Base-by-base conservation (phyloP, 345 rosid species). In the Garcia nutans region DNA sequence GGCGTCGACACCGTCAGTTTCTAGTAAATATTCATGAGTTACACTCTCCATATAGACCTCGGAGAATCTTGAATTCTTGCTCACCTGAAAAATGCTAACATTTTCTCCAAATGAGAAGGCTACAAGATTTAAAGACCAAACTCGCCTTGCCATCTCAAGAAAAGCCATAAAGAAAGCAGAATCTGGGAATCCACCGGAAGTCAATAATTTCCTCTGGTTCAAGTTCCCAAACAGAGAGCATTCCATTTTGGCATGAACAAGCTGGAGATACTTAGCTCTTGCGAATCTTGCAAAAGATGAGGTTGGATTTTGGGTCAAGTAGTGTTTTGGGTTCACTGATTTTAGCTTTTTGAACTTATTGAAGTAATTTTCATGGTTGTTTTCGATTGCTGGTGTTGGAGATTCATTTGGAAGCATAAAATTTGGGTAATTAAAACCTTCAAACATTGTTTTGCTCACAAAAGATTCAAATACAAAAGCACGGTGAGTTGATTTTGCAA, bases 191-290 rank as follows among this genome's bases (percentile, higher is more conserved):
- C 89, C 94, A 24, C 96, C 95, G 44, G 90, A 84, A 57, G 65
- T 89, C 55, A 96, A 82, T 37, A 85, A 70, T 81, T 96, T 96
- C 80, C 99, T 83, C 84, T 89, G 97, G 88, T 84, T 90, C 88
- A 92, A 79, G 75, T 89, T 96, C 33, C 97, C 91, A 70, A 93
- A 96, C 71, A 96, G 86, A 1, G 98, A 93, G 55, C 97, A 92
- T 83, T 96, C 99, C 99, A 96, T 92, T 79, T 93, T 96, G 52
- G 98, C 94, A 83, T 96, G 99, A 0, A 96, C 92, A 2, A 96
- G 86, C 49, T 79, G 85, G 59, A 84, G 83, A 71, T 96, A 96
- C 89, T 90, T 96, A 10, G 77, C 78, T 20, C 90, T 83, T 23
- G 81, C 73, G 73, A 93, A 89, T 70, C 69, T 79, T 6, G 92